phyloP scores from a whole-genome alignment of 2,329 filamentous ascomycete species.

The Ceratocystis alfenasii region DNA sequence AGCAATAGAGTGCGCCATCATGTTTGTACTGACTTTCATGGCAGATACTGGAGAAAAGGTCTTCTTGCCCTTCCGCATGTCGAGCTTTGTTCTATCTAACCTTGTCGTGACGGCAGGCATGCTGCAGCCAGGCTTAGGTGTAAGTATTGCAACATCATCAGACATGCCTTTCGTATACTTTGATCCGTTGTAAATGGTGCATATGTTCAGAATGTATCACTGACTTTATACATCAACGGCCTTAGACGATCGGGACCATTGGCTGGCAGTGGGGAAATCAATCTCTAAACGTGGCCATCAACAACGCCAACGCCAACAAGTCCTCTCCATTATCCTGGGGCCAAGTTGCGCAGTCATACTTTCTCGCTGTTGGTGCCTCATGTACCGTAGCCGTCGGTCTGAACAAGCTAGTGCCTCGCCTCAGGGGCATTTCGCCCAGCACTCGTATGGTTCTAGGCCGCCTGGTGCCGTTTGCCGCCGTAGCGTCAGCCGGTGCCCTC shows the following conservation, averaged over 20 bases:
- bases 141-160: constrained; percentile 31
- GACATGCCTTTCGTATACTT: neutral
- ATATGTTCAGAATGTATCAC: constrained; percentile 5
- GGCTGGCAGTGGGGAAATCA: constrained; percentile 96
- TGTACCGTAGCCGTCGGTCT: constrained; percentile 89
- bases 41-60: constrained; percentile 85
- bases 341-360: constrained; percentile 79
- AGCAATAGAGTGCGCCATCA: neutral
- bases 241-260: constrained; percentile 65
- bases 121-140: constrained; percentile 76
- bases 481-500: constrained; percentile 77
- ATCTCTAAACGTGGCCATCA: constrained; percentile 95
- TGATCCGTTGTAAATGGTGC: neutral
- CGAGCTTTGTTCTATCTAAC: constrained; percentile 85
- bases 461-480: constrained; percentile 92
- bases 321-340: constrained; percentile 73
- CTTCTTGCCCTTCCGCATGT: constrained; percentile 94
- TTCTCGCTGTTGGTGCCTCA: constrained; percentile 80
- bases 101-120: constrained; percentile 91
- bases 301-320: constrained; percentile 96
- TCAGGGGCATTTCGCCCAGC: constrained; percentile 62
- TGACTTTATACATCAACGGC: constrained; percentile 11
- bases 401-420: constrained; percentile 75
- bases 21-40: neutral
- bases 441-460: constrained; percentile 66